Evolutionary conservation across 345 rosid species (phyloP).

Genomic region (Chamaenerion angustifolium): DNA sequence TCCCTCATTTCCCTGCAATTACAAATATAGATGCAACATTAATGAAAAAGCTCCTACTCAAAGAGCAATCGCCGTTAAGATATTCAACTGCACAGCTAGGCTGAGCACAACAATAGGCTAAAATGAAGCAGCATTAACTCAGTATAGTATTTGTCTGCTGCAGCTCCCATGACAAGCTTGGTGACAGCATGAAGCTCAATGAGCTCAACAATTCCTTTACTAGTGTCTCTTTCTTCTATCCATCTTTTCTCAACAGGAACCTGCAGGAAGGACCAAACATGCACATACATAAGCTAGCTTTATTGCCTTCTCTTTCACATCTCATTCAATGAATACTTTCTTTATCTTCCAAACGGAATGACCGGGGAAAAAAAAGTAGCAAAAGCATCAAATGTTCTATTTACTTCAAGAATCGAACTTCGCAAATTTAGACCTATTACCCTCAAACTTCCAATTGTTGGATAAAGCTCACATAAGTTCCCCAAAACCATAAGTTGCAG

Average conservation of each 20-base stretch:
- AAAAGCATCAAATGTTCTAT: no score
- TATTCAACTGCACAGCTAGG: neutral
- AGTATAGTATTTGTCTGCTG: conserved; percentile 39
- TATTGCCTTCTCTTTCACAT: neutral
- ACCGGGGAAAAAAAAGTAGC: no score
- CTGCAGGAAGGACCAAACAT: conserved; percentile 15
- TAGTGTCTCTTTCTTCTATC: conserved; percentile 36
- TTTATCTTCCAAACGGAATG: neutral
- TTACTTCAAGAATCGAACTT: no score
- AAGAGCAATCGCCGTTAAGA: no score
- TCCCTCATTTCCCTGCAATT: no score
- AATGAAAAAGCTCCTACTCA: no score
- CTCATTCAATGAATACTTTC: neutral
- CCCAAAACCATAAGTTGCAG: no score
- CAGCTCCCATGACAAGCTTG: conserved; percentile 73
- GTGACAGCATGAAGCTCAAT: conserved; percentile 30
- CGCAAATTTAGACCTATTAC: no score
- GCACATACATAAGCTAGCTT: neutral
- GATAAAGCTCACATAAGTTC: no score
- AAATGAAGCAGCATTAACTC: conserved; percentile 18
- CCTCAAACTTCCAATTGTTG: no score
- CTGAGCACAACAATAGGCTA: neutral
- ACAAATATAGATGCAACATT: no score
- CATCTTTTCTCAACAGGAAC: conserved; percentile 25
- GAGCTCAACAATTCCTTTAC: conserved; percentile 60